A percentile compares a stretch with the other conserved stretches of the same genome.
Evolutionary conservation across 1,284 basidiomycete genomes (phyloP).

Genomic region (Puccinia brachypodii): DNA sequence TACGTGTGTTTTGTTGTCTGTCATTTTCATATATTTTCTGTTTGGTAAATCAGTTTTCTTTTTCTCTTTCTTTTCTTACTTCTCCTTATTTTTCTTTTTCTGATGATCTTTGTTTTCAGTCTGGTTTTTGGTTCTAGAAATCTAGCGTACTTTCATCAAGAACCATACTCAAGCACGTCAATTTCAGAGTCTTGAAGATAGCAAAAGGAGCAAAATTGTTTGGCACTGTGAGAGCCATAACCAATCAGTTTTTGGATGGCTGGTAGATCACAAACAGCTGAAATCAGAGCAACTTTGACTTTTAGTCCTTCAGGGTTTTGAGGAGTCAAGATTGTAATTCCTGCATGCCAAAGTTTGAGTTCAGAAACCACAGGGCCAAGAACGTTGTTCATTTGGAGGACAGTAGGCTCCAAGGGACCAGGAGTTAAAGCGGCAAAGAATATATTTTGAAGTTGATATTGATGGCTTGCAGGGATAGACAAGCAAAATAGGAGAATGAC

Average conservation of each 20-base stretch:
- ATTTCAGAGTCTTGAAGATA: conserved; percentile 14
- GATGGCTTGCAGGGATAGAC: conserved; percentile 30
- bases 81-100: no score
- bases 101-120: no score
- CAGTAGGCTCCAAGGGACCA: conserved; percentile 32
- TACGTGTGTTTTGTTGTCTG: no score
- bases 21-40: no score
- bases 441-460: conserved; percentile 29
- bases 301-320: background rate
- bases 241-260: conserved; percentile 40
- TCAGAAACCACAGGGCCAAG: conserved; percentile 13
- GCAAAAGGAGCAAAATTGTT: conserved; percentile 35
- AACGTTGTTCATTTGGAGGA: conserved; percentile 39
- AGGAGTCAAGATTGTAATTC: conserved; percentile 18
- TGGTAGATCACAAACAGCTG: conserved; percentile 30
- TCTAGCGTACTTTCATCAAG: no score
- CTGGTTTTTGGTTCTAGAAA: no score
- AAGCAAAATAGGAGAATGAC: conserved; percentile 41
- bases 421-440: conserved; percentile 42
- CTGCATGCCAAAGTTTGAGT: conserved; percentile 16
- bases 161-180: background rate
- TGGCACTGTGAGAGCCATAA: conserved; percentile 34
- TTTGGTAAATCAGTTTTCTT: background rate
- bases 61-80: no score
- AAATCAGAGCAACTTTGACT: conserved; percentile 24